Percentiles rank a stretch among this genome's conserved stretches.
These are phyloP conservation scores for Bretziella fagacearum DNA, from an alignment of 2,329 filamentous ascomycete genomes.

Conservation along the genomic window DNA sequence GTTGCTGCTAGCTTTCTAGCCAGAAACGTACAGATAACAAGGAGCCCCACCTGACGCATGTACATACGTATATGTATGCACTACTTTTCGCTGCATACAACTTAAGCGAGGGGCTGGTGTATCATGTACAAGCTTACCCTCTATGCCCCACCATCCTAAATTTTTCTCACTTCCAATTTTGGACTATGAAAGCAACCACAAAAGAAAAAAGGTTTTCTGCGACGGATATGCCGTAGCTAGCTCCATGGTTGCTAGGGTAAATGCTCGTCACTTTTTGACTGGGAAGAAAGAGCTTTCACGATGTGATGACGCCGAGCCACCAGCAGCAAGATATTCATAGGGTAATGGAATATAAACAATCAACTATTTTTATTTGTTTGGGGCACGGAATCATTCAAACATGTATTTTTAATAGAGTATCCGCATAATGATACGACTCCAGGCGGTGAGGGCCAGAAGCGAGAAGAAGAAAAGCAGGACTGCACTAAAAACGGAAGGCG, in stretches of 20 bases:
- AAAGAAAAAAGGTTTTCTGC: slow-evolving; percentile 1
- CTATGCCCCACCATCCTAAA: slow-evolving; percentile 4
- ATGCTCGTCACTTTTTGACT: not conserved
- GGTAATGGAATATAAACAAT: too few relatives aligned
- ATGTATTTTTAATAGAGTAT: too few relatives aligned
- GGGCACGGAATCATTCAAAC: too few relatives aligned
- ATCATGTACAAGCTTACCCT: slow-evolving; percentile 3
- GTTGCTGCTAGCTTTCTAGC: not conserved
- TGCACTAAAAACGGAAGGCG: slow-evolving; percentile 9
- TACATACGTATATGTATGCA: too few relatives aligned
- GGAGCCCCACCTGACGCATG: slow-evolving; percentile 3
- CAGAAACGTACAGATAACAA: not conserved
- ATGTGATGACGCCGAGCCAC: too few relatives aligned
- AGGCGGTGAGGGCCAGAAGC: slow-evolving; percentile 9
- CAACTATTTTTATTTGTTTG: too few relatives aligned
- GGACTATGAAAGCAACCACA: not conserved
- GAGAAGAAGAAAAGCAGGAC: slow-evolving; percentile 8
- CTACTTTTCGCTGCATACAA: slow-evolving; percentile 3
- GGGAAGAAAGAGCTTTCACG: too few relatives aligned
- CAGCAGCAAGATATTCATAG: too few relatives aligned
- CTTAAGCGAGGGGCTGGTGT: not conserved
- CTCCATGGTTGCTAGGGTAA: not conserved
- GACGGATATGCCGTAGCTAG: slow-evolving; percentile 1
- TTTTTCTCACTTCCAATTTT: slow-evolving; percentile 4
- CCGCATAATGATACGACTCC: not conserved